Conservation (phyloP, 108 stramenopile genomes). For the Nitzschia inconspicua region DNA sequence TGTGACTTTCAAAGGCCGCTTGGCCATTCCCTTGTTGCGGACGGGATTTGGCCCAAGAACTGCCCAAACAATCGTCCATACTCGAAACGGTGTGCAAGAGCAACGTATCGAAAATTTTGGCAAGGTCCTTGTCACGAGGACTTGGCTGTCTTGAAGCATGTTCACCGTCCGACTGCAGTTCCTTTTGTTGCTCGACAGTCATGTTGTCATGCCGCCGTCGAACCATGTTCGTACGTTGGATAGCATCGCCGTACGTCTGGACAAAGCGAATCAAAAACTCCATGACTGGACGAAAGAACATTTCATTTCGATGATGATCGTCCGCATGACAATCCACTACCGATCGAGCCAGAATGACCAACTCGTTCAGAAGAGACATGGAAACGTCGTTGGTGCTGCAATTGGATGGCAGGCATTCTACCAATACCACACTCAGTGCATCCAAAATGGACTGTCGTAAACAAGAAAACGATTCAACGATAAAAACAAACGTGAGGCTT, state of each 20-base stretch:
- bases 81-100: constrained; percentile 7
- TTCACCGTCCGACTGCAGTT: not conserved
- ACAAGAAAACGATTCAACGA: not conserved
- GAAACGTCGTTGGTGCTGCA: not conserved
- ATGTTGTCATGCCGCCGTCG: not conserved
- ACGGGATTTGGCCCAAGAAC: constrained; percentile 8
- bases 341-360: constrained; percentile 6
- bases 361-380: constrained; percentile 8
- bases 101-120: constrained; percentile 7
- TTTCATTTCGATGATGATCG: not conserved
- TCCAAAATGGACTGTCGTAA: constrained; percentile 9
- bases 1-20: constrained; percentile 26
- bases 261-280: not conserved
- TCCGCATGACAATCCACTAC: constrained; percentile 8
- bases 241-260: not conserved
- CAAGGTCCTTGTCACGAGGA: not conserved
- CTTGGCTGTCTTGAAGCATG: not conserved
- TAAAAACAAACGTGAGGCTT: not conserved
- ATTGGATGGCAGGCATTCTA: constrained; percentile 1
- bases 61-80: constrained; percentile 9
- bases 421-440: constrained; percentile 12
- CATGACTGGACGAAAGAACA: constrained; percentile 5
- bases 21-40: constrained; percentile 33
- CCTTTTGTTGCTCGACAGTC: no score
- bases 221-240: not conserved